Base-by-base conservation (phyloP, 495 filamentous ascomycete genomes). In the Staphylotrichum tortipilum region DNA sequence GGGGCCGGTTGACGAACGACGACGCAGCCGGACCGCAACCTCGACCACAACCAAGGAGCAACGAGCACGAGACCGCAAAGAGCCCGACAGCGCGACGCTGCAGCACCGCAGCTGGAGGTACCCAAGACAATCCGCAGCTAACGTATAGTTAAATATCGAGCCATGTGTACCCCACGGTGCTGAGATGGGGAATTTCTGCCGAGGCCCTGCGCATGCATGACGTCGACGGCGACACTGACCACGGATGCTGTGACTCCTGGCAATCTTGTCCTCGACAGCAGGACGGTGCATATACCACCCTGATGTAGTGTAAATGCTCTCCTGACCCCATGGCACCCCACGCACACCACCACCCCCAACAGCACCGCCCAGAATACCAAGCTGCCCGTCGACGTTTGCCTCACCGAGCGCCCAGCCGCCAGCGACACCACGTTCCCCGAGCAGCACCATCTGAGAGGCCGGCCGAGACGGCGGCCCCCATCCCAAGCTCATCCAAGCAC, bases 371-470 rank as follows among this genome's bases (percentile, higher is more conserved):
- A 22, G 44, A 47, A 12, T 5, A 15, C 12, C 29, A 37, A n/a
- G 33, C 28, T 37, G 44, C 28, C 44, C n/a, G n/a, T n/a, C n/a
- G n/a, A n/a, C 21, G 9, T 37, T 34, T 47, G 34, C 34, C 44
- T 47, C 29, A 37, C 21, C 31, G 44, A 36, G 31, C 44, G 4
- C n/a, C 21, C 18, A 9, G 31, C 14, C 33, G 22, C n/a, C 44
- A 33, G 31, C 44, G 28, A 36, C 26, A 7, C 22, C 44, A 47
- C 44, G 44, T 47, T 47, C 22, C 44, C 44, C 23, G 29, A 10
- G 33, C 22, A 37, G 1, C 8, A 8, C 31, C n/a, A 36, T 23
- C 2, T 47, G 31, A 47, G 33, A 47, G 44, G 44, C 34, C 15
- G 19, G 33, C 34, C 22, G 6, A 12, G n/a, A 24, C 29, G 7